These are phyloP conservation scores for Brassica rapa DNA, from an alignment of 345 rosid genomes.

Conservation along the genomic window DNA sequence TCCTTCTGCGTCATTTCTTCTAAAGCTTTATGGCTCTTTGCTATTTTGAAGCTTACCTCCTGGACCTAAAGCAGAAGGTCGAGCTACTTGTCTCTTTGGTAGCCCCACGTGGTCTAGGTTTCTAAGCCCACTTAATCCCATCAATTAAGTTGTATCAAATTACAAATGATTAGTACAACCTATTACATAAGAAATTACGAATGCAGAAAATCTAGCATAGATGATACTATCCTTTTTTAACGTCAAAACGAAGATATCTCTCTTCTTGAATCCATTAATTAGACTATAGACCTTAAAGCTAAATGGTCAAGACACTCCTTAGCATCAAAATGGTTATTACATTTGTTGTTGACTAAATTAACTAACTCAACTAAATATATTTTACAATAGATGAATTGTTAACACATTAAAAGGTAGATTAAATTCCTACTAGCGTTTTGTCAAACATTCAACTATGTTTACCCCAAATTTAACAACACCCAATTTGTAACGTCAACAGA, in stretches of 20 bases:
- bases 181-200: background rate
- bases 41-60: constrained; percentile 30
- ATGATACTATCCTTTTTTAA: background rate
- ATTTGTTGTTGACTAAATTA: constrained; percentile 30
- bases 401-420: constrained; percentile 11
- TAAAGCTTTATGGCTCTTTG: constrained; percentile 12
- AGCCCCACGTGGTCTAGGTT: constrained; percentile 11
- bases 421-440: constrained; percentile 29
- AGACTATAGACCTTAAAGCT: background rate
- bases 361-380: constrained; percentile 9
- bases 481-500: constrained; percentile 31
- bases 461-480: constrained; percentile 38
- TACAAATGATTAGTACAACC: constrained; percentile 2
- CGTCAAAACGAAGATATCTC: background rate
- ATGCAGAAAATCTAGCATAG: background rate
- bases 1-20: constrained; percentile 1
- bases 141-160: background rate
- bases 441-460: constrained; percentile 41
- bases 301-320: constrained; percentile 10
- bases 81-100: constrained; percentile 21
- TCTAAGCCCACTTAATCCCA: background rate
- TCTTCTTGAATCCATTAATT: background rate
- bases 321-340: constrained; percentile 18
- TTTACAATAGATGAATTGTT: constrained; percentile 15
- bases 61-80: constrained; percentile 39